These are phyloP conservation scores for Salix purpurea DNA, from an alignment of 345 rosid genomes.

Conservation along the genomic window DNA sequence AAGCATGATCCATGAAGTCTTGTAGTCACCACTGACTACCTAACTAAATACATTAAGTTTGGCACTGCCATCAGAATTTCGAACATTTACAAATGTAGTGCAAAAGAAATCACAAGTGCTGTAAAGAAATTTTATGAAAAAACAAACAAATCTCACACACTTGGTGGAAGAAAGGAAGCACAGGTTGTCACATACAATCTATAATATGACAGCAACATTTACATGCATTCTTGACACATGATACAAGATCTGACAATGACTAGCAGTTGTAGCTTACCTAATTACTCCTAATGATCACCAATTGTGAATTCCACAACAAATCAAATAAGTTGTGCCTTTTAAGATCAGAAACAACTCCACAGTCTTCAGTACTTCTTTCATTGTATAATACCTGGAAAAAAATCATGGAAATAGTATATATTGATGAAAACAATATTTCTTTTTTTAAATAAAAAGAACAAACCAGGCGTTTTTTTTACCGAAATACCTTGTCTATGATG, in stretches of 20 bases:
- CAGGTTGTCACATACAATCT: not conserved
- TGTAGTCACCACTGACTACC: not conserved
- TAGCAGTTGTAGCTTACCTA: slow-evolving; percentile 14
- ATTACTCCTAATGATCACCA: slow-evolving; percentile 10
- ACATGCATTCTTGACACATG: not conserved
- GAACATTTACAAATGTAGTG: not conserved
- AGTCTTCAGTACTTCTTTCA: no score
- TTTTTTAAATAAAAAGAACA: not conserved
- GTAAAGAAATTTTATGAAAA: not conserved
- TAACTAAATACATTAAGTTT: not conserved
- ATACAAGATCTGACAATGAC: slow-evolving; percentile 9
- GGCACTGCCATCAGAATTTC: not conserved
- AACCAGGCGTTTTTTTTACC: not conserved
- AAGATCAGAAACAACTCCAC: no score
- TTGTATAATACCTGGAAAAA: slow-evolving; percentile 41
- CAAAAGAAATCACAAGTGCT: not conserved
- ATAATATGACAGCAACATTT: not conserved
- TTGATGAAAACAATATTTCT: not conserved
- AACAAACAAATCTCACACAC: not conserved
- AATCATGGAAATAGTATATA: slow-evolving; percentile 5
- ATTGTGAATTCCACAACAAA: not conserved
- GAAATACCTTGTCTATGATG: slow-evolving; percentile 71
- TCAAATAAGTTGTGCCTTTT: slow-evolving; percentile 53
- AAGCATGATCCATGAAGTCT: not conserved
- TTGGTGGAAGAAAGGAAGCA: not conserved